phyloP scores from a whole-genome alignment of 805 yeast species.

The Huiozyma naganishii region DNA sequence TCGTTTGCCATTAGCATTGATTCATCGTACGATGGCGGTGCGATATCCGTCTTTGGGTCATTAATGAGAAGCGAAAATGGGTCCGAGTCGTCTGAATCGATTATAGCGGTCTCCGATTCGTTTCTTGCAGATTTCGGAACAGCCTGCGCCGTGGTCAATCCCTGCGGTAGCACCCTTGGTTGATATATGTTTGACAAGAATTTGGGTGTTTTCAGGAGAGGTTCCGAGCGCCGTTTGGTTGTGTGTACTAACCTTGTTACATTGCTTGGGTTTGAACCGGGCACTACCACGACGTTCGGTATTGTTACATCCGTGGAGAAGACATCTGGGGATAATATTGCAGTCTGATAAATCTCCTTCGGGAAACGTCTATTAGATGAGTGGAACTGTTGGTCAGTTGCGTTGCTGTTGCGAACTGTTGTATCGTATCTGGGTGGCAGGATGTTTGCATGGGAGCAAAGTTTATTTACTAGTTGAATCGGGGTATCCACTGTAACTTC shows the following conservation, averaged over 20 bases:
- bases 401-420: not conserved
- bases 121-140: conserved; percentile 28
- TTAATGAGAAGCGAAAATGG: too few species aligned
- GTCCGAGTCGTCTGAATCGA: not conserved
- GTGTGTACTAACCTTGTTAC: not conserved
- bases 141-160: conserved; percentile 53
- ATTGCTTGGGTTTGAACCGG: not conserved
- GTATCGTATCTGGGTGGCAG: conserved; percentile 54
- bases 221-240: conserved; percentile 1
- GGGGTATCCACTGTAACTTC: conserved; percentile 94
- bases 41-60: too few species aligned
- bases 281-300: conserved; percentile 1
- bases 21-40: conserved; percentile 3
- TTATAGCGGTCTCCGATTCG: not conserved
- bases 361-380: conserved; percentile 31
- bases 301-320: conserved; percentile 32
- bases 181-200: conserved; percentile 43
- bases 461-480: conserved; percentile 61
- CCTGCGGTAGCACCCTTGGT: conserved; percentile 38
- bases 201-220: conserved; percentile 17
- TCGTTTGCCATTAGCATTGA: not conserved
- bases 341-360: conserved; percentile 27
- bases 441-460: conserved; percentile 73
- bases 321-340: conserved; percentile 47
- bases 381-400: conserved; percentile 17